phyloP scores from a whole-genome alignment of 2,329 filamentous ascomycete species.

The Xylariaceae sp. region DNA sequence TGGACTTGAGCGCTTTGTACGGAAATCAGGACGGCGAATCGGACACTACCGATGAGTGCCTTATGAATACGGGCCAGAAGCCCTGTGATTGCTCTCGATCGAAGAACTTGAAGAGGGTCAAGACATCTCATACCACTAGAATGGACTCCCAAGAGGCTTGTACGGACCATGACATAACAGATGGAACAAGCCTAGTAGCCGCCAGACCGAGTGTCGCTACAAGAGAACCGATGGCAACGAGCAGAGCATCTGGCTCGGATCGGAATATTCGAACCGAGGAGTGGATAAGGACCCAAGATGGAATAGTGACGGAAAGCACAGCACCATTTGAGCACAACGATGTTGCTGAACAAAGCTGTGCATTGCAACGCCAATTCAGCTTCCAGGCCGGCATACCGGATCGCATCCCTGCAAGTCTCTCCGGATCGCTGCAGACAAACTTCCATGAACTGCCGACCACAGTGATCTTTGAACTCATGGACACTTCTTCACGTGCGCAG shows the following conservation, averaged over 20 bases:
- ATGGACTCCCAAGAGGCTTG: background rate
- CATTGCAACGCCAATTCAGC: constrained; percentile 12
- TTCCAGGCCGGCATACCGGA: constrained; percentile 11
- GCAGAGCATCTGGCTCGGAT: constrained; percentile 1
- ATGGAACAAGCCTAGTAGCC: too few species aligned
- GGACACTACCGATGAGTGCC: background rate
- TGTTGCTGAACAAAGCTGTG: too few species aligned
- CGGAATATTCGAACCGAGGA: constrained; percentile 3
- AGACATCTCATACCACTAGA: constrained; percentile 2
- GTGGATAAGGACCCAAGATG: constrained; percentile 6
- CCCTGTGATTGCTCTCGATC: background rate
- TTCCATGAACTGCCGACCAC: constrained; percentile 10
- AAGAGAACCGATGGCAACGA: background rate
- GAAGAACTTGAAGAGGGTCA: constrained; percentile 4
- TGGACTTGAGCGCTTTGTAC: constrained; percentile 5
- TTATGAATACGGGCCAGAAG: background rate
- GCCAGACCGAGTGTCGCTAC: background rate
- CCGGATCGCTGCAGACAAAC: background rate
- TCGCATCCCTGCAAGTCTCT: background rate
- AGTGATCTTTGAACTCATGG: constrained; percentile 14
- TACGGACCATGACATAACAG: too few species aligned
- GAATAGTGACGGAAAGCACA: background rate
- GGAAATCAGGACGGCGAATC: constrained; percentile 2
- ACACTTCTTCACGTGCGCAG: too few species aligned
- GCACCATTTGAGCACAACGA: constrained; percentile 1